Base-by-base conservation (phyloP, 805 yeast genomes). In the Ogataea pini region DNA sequence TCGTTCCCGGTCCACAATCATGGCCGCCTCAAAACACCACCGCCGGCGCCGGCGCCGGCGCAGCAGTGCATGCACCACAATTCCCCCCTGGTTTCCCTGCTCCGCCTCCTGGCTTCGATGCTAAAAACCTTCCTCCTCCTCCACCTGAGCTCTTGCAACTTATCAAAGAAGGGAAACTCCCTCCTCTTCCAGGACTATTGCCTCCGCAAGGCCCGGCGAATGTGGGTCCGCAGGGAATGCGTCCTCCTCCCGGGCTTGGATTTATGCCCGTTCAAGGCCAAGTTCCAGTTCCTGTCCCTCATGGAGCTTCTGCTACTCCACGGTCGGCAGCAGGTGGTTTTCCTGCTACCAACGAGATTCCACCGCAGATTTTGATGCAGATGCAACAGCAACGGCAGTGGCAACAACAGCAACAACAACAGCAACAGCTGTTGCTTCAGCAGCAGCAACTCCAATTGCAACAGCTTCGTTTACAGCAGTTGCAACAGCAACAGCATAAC, bases 101-200 rank as follows among this genome's bases (percentile, higher is more conserved):
- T 25, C 48, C 50, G 3, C 53, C 56, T 4, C 49, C 50, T 2
- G 54, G 47, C 16, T 52, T 54, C 33, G 41, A 48, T 18, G 47
- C 49, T 3, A 44, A 36, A 18, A 51, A 51, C 24, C 44, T 56
- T 10, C 62, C 62, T 3, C 66, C 68, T 2, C 64, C 65, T 1
- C 67, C 67, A 2, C 64, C 65, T 1, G 64, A 61, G 40, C 48
- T 62, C 14, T 47, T 61, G 14, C 62, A 60, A 25, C 37, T 62
- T 29, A 61, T 62, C 12, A 51, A 50, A 17, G 64, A 62, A 39
- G 66, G 66, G 1, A 62, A 58, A 27, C 44, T 62, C 45, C 65
- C 66, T 3, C 66, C 66, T 5, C 44, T 61, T 14, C 64, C 66
- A 8, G 60, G 60, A 7, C 57, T 60, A 62, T 49, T 55, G 20